phyloP scores from a whole-genome alignment of 345 rosid genomes.

The Mangifera indica region DNA sequence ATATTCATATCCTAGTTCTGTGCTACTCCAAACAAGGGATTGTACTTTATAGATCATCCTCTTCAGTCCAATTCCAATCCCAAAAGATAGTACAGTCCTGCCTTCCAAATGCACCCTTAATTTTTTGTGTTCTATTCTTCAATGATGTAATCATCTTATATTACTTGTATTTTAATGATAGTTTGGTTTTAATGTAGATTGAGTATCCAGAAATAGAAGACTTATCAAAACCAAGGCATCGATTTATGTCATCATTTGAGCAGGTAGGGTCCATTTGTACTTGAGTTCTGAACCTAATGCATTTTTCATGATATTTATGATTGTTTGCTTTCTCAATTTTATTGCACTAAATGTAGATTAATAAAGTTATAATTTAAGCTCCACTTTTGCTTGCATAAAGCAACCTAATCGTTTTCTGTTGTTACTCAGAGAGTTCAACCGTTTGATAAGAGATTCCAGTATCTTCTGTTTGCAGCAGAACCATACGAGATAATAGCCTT shows the following conservation, averaged over 20 bases:
- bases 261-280: constrained; percentile 49
- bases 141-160: neutral
- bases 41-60: too few species aligned
- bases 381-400: too few species aligned
- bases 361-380: too few species aligned
- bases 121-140: neutral
- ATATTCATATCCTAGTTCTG: too few species aligned
- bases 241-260: constrained; percentile 96
- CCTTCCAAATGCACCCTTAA: neutral
- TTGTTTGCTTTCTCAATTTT: neutral
- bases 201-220: constrained; percentile 99
- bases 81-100: too few species aligned
- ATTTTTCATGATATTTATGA: neutral
- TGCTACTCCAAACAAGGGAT: too few species aligned
- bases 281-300: neutral
- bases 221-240: constrained; percentile 76
- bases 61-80: too few species aligned
- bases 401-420: neutral
- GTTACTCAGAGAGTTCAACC: constrained; percentile 68
- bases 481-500: constrained; percentile 96
- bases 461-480: constrained; percentile 91
- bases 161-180: neutral
- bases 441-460: constrained; percentile 85
- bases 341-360: neutral
- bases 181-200: constrained; percentile 44